A percentile compares a stretch with the other conserved stretches of the same genome.
phyloP scores from a whole-genome alignment of 306 rosid genomes.

The Malus sylvestris region DNA sequence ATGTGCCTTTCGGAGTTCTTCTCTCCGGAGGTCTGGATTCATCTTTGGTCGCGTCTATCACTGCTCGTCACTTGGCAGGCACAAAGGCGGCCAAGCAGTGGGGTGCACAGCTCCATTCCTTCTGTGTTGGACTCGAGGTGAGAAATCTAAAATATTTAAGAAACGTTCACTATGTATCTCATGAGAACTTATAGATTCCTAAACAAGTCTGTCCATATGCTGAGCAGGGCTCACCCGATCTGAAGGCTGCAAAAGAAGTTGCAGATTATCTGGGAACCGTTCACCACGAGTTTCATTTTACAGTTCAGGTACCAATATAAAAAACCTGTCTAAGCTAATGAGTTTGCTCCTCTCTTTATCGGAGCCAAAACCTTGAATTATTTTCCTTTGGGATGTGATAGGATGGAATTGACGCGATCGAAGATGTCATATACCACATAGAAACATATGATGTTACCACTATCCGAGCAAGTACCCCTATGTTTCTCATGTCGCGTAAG shows the following conservation, averaged over 20 bases:
- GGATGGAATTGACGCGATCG: conserved; percentile 97
- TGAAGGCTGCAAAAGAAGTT: conserved; percentile 94
- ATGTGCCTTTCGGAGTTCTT: conserved; percentile 94
- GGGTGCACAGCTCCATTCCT: conserved; percentile 90
- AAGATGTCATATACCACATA: conserved; percentile 84
- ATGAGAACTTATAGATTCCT: neutral
- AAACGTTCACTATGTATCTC: neutral
- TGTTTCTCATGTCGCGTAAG: conserved; percentile 94
- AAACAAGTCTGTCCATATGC: neutral
- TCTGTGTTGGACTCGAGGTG: conserved; percentile 93
- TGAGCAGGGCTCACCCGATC: conserved; percentile 90
- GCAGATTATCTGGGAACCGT: conserved; percentile 85
- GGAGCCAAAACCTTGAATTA: neutral
- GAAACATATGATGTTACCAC: conserved; percentile 97
- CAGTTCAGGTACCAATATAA: conserved; percentile 62
- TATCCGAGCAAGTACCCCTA: conserved; percentile 93
- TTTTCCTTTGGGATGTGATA: conserved; percentile 18
- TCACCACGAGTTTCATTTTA: conserved; percentile 81
- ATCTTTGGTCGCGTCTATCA: conserved; percentile 88
- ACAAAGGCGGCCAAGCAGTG: conserved; percentile 86
- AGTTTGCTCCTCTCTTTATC: neutral
- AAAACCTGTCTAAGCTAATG: neutral
- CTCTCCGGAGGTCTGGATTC: conserved; percentile 94
- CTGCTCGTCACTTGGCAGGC: conserved; percentile 75
- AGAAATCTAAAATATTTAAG: neutral